phyloP scores from a whole-genome alignment of 139 green algal genomes.

The Closterium sp. region DNA sequence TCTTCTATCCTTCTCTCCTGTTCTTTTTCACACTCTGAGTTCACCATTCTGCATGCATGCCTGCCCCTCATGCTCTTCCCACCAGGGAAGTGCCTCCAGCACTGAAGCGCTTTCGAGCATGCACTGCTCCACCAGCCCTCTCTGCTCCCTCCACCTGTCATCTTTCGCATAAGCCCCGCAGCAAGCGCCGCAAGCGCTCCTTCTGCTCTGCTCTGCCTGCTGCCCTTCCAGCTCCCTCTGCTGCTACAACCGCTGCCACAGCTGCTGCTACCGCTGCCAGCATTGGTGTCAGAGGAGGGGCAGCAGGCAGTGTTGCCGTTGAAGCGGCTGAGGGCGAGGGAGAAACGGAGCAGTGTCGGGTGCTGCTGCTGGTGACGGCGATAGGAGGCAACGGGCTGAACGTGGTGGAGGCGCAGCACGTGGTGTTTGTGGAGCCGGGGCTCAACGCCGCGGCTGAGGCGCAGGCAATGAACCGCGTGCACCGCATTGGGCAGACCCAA shows the following conservation, averaged over 20 bases:
- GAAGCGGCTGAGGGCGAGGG: neutral
- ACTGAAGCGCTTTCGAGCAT: neutral
- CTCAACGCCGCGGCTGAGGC: conserved; percentile 48
- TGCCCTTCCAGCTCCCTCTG: neutral
- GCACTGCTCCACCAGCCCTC: neutral
- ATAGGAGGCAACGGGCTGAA: conserved; percentile 51
- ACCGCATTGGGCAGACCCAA: conserved; percentile 55
- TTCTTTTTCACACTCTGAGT: too few relatives aligned
- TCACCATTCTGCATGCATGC: too few relatives aligned
- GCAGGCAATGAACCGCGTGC: conserved; percentile 54
- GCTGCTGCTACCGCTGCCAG: neutral
- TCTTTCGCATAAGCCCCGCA: neutral
- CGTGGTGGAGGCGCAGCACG: conserved; percentile 53
- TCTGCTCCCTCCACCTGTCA: neutral
- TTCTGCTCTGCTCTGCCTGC: neutral
- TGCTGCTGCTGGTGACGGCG: conserved; percentile 49
- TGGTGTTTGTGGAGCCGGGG: conserved; percentile 55
- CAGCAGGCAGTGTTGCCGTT: too few relatives aligned
- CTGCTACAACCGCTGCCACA: neutral
- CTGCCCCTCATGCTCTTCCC: neutral
- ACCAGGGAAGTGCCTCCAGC: neutral
- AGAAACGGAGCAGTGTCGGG: neutral
- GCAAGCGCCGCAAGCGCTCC: neutral
- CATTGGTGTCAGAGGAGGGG: too few relatives aligned
- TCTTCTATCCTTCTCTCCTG: too few relatives aligned